Base-by-base conservation (phyloP, 495 filamentous ascomycete genomes). In the Physcia stellaris region DNA sequence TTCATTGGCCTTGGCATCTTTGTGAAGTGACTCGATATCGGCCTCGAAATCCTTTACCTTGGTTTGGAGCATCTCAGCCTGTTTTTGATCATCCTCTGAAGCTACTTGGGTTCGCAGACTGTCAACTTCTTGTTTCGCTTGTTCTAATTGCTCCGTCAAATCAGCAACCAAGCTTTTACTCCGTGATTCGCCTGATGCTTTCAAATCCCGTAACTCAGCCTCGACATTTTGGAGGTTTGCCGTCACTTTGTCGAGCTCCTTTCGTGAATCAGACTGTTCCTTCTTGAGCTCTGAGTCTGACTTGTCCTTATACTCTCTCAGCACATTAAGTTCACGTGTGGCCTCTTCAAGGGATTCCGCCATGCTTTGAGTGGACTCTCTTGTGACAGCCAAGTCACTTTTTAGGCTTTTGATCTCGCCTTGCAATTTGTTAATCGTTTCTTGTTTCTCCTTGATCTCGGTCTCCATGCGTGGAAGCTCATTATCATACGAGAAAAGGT, bases 401-500 rank as follows among this genome's bases (percentile, higher is more conserved):
- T 66, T 64, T 16, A 76, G 59, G 28, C 58, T 67, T 18, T 68
- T 67, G 13, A 82, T 57, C 37, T 83, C 73, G 7, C 60, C 54
- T 47, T 79, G 79, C 13, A 88, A 68, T 15, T 64, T 62, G 24
- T 70, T 67, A 22, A 86, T 68, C 50, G 86, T 77, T 23, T 70
- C 63, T 42, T 84, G 73, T 29, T 68, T 68, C 38, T 64, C 62
- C 42, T 76, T 61, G 34, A 84, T 48, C 45, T 77, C 73, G 1
- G 60, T 55, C 39, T 77, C 67, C n/a, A 85, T 48, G 13, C 75
- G 68, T 12, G 77, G 77, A 28, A 86, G 59, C 53, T 88, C 83
- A 28, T 71, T 71, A 39, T 86, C 83, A 44, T 84, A 93, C 5
- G 83, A 90, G 59, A 94, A 94, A 58, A 94, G 79, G 17, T 94